Evolutionary conservation across 495 filamentous ascomycete genomes (phyloP), one percentile per base, ranked within the genome.

Genomic region (Parachaetomium inaequale): DNA sequence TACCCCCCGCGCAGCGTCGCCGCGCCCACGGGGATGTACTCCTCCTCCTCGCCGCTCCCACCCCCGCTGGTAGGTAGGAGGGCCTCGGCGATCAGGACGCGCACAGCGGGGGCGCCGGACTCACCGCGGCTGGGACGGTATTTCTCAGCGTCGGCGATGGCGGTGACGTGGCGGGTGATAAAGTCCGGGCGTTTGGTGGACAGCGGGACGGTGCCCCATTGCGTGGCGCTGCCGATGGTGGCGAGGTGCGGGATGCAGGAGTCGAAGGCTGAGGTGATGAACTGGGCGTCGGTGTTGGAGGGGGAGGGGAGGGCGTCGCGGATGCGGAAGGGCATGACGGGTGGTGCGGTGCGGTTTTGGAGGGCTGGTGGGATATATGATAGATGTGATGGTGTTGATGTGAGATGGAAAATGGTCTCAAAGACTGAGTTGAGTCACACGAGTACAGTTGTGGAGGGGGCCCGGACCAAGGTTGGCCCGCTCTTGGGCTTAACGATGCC

Each of bases 171-270:
- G 21, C 46, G 55, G 46, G 28, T 26, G 55, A 34, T 14, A 1
- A 63, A 46, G 32, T 47, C 40, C 11, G 61, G 61, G 12, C 61
- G 61, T 25, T 34, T 7, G 6, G 46, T 10, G 12, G 61, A 53
- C 7, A 63, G 40, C 17, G 61, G 47, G 28, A 23, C 3, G 34
- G 61, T 43, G 1, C 61, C 61, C 61, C 61, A 63, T 58, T 63
- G 61, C 12, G 46, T 46, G 46, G 54, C 61, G 61, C 61, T 63
- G 46, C 61, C 61, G 47, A 63, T 58, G 54, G 36, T 63, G n/a
- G 61, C 55, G n/a, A 63, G 61, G 55, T 63, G 61, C 10, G 55
- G 54, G 47, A 63, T 53, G 55, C 45, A 59, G 1, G 57, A 59
- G 47, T 59, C 57, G 34, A 59, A 52, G 46, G 57, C 57, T 1